Conservation (phyloP, 805 yeast genomes). For the Jamesozyma spencerorum region DNA sequence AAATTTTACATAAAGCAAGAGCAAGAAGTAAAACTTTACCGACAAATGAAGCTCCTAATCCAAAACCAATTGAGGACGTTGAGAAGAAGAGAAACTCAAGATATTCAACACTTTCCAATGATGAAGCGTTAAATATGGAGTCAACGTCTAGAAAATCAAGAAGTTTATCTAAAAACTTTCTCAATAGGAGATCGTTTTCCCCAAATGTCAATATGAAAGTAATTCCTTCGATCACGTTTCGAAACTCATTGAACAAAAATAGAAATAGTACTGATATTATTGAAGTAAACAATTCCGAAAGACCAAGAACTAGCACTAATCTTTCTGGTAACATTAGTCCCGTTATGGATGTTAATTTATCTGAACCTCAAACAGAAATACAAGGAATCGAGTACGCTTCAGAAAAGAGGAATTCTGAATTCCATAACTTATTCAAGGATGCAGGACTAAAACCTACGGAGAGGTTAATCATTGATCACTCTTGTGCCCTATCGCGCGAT, state of each 20-base stretch:
- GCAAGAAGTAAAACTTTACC: constrained; percentile 22
- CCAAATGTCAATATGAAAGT: constrained; percentile 21
- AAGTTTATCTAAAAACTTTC: constrained; percentile 19
- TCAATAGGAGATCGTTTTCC: constrained; percentile 25
- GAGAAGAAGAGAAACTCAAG: constrained; percentile 11
- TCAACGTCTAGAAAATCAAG: constrained; percentile 20
- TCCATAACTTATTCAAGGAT: constrained; percentile 50
- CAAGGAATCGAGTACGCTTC: constrained; percentile 31
- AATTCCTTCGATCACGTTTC: constrained; percentile 12
- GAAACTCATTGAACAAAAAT: constrained; percentile 13
- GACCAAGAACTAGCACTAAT: constrained; percentile 13
- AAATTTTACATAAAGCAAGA: constrained; percentile 7
- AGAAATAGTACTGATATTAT: constrained; percentile 9
- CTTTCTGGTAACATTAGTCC: constrained; percentile 13
- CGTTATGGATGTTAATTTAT: constrained; percentile 11
- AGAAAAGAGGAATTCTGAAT: constrained; percentile 48
- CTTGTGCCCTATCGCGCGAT: constrained; percentile 64
- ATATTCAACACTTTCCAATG: constrained; percentile 11
- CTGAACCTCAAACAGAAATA: constrained; percentile 10
- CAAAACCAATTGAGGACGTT: neutral
- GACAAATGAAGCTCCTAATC: constrained; percentile 4
- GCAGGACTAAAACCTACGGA: constrained; percentile 38
- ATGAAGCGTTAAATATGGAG: constrained; percentile 5
- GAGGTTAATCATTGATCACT: constrained; percentile 47
- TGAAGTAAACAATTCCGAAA: constrained; percentile 2